Base-by-base conservation (phyloP, 2,329 filamentous ascomycete species). In the Ophiostoma ips region DNA sequence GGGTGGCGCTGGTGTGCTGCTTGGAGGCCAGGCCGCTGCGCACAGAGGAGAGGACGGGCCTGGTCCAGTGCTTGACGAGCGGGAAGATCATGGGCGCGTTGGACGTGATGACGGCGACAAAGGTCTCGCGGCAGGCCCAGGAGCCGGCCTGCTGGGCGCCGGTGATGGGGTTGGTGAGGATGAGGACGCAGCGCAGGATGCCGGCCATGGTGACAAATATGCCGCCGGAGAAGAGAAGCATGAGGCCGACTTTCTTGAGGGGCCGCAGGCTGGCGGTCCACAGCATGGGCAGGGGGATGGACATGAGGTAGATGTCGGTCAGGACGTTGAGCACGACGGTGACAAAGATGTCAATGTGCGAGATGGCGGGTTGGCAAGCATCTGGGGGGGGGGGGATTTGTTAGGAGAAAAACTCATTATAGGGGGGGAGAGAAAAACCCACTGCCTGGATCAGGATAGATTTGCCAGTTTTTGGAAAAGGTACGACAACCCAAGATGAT, bases 151-250 rank as follows among this genome's bases (percentile, higher is more conserved):
- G 56, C 41, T 66, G 59, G 16, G 65, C 65, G 31, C 65, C 65
- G 31, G 63, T 62, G 30, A 62, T 41, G 16, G 62, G 62, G 53
- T 68, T 63, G 1, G 58, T 68, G 28, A 75, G 51, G 44, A 77
- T 75, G 7, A 74, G 60, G 5, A 74, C 66, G 49, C 71, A 73
- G 38, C 76, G 72, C 9, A 79, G 61, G 50, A 77, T 69, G 3
- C 71, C 73, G 18, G 70, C 70, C 37, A 71, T 66, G 55, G 75
- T 76, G 45, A 77, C 70, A 55, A 79, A 77, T 12, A 72, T 57
- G 6, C 73, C 76, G 12, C 73, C 73, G 34, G 69, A 70, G 58
- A 79, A 79, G 15, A 81, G 64, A 5, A 76, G 52, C 2, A 75
- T 63, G 0, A 79, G 63, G 3, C 71, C 68, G 1, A 71, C 55